Base-by-base conservation (phyloP, 805 yeast species). In the Spathaspora sp. region DNA sequence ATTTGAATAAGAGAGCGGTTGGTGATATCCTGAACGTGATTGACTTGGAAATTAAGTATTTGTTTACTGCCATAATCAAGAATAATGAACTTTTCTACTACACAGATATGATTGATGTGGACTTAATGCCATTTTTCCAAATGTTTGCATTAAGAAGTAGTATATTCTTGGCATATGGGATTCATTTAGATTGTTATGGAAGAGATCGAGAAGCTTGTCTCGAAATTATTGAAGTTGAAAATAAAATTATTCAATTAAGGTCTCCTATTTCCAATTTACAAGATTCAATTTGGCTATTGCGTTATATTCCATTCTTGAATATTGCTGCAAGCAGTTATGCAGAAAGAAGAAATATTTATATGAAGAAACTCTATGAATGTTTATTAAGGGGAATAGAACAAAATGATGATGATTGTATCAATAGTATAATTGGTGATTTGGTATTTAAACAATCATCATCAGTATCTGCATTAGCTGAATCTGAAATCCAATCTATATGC, bases 401-500 rank as follows among this genome's bases (percentile, higher is more conserved):
- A 43, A 65, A 48, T 18, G 52, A 66, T 18, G 63, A 61, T 48
- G 67, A 65, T 46, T 59, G 60, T 23, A 23, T 47, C n/a, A 57
- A 56, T n/a, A 68, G 72, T 42, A 60, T 77, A 18, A 65, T 71
- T n/a, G 72, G 72, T 12, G 57, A 57, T 40, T 57, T 65, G n/a
- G 42, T 46, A 10, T 17, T 44, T 20, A 9, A 12, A 2, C 19
- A 29, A 16, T 28, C 20, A 11, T 23, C 26, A 23, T 26, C 43
- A 12, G 16, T 20, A 6, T 26, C 43, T 16, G 16, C 29, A 6
- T 17, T 55, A 7, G 39, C 67, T 8, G 59, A 55, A 1, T 64
- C 65, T 8, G 89, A 85, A 58, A 61, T 82, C 47, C 71, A 72
- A 44, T 80, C 88, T 44, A 75, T 85, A 5, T 86, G 92, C 60